Evolutionary conservation across 192 early-diverging fungal species (phyloP).

Genomic region (Linderina pennispora): DNA sequence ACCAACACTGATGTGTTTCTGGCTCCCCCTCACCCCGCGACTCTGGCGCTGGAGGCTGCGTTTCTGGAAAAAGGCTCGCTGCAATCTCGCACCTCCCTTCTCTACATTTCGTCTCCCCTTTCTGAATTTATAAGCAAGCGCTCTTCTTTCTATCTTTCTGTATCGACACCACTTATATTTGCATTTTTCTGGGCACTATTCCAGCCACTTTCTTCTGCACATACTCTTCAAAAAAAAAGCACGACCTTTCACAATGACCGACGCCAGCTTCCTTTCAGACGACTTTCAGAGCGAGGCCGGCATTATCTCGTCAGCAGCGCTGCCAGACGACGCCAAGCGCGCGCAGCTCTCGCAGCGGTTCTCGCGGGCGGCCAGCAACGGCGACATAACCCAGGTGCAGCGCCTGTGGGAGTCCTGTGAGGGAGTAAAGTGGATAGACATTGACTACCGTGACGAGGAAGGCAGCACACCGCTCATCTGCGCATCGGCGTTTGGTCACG

Average conservation of each 20-base stretch:
- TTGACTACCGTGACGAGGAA: conserved; percentile 79
- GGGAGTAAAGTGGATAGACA: conserved; percentile 56
- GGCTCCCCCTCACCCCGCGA: no score
- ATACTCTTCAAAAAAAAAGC: conserved; percentile 28
- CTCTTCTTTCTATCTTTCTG: no score
- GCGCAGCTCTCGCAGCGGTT: conserved; percentile 58
- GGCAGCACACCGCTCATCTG: conserved; percentile 85
- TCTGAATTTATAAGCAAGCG: no score
- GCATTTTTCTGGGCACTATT: no score
- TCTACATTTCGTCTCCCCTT: no score
- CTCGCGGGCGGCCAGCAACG: conserved; percentile 65
- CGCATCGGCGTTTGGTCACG: conserved; percentile 81
- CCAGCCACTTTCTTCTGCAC: no score
- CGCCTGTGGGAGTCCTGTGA: conserved; percentile 54
- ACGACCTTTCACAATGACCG: no score
- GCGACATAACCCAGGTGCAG: conserved; percentile 58
- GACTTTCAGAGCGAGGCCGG: conserved; percentile 30
- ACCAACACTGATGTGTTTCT: no score
- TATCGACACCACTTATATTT: no score
- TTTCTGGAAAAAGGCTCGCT: no score
- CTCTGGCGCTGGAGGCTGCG: no score
- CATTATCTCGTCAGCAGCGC: conserved; percentile 32
- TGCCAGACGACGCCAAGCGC: conserved; percentile 50
- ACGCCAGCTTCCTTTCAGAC: conserved; percentile 13
- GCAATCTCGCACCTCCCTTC: no score